phyloP scores from a whole-genome alignment of 352 stramenopile genomes.

The Pythium utonaiense region DNA sequence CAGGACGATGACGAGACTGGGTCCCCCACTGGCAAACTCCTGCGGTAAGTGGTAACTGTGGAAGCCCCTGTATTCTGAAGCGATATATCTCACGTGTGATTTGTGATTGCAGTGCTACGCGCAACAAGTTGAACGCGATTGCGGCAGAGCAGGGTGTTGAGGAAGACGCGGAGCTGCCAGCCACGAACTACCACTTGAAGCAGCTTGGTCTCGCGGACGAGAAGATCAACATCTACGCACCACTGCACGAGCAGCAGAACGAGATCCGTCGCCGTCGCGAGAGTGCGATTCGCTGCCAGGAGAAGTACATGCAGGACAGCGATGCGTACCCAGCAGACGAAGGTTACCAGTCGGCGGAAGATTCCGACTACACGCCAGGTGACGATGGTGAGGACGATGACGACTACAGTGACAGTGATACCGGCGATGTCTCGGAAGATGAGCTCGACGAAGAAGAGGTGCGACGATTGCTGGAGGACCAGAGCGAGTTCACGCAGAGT shows the following conservation, averaged over 20 bases:
- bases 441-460: constrained; percentile 52
- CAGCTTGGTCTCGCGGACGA: constrained; percentile 62
- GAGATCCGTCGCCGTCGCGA: constrained; percentile 62
- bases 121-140: constrained; percentile 36
- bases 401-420: constrained; percentile 27
- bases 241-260: constrained; percentile 55
- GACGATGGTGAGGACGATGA: constrained; percentile 41
- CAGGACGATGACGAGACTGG: constrained; percentile 2
- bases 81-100: background rate
- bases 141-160: constrained; percentile 14
- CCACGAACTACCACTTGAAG: constrained; percentile 78
- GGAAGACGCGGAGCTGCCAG: constrained; percentile 21
- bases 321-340: constrained; percentile 33
- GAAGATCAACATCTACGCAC: constrained; percentile 81
- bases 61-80: background rate
- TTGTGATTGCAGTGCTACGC: constrained; percentile 25
- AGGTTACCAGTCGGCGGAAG: constrained; percentile 47
- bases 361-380: constrained; percentile 56
- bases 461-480: constrained; percentile 17
- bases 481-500: constrained; percentile 13
- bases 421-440: constrained; percentile 30
- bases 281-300: constrained; percentile 35
- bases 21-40: constrained; percentile 29
- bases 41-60: constrained; percentile 22
- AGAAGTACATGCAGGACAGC: constrained; percentile 38